Evolutionary conservation across 768 basidiomycete species (phyloP).

Genomic region (Leccinum barrowsii): DNA sequence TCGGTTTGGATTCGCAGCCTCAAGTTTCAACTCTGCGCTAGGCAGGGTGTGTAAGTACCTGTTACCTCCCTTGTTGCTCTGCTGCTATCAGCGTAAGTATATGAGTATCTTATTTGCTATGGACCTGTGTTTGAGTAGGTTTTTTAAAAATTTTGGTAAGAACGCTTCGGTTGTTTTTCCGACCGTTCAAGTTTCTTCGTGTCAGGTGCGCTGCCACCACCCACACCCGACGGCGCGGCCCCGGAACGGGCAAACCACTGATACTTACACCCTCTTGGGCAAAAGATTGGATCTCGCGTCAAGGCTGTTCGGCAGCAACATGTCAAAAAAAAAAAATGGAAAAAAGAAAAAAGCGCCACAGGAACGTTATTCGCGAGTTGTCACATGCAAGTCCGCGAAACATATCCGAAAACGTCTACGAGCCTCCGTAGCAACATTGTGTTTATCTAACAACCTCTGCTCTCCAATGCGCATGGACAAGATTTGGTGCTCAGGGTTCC

Average conservation of each 20-base stretch:
- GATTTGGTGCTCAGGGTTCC: not conserved
- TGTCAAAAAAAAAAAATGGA: constrained; percentile 11
- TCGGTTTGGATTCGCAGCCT: constrained; percentile 22
- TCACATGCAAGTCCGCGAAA: not conserved
- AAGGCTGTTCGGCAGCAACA: constrained; percentile 10
- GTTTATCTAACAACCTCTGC: not conserved
- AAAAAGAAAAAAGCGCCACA: constrained; percentile 18
- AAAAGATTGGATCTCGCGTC: constrained; percentile 18
- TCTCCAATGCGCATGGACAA: not conserved
- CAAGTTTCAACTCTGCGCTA: constrained; percentile 28
- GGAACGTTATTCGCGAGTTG: constrained; percentile 9
- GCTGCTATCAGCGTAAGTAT: constrained; percentile 34
- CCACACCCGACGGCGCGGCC: not conserved
- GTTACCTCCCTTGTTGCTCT: constrained; percentile 25
- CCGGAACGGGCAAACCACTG: not conserved
- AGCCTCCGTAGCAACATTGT: not conserved
- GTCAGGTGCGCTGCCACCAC: not conserved
- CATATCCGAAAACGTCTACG: not conserved
- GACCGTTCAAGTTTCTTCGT: not conserved
- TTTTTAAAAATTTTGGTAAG: constrained; percentile 3
- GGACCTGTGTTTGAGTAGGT: constrained; percentile 3
- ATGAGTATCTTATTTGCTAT: constrained; percentile 31
- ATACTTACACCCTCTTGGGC: not conserved
- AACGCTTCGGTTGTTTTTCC: not conserved
- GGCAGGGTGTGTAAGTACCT: constrained; percentile 35